Percentiles rank a stretch among this genome's conserved stretches.
phyloP scores from a whole-genome alignment of 306 rosid species.

The Erythrophleum fordii region DNA sequence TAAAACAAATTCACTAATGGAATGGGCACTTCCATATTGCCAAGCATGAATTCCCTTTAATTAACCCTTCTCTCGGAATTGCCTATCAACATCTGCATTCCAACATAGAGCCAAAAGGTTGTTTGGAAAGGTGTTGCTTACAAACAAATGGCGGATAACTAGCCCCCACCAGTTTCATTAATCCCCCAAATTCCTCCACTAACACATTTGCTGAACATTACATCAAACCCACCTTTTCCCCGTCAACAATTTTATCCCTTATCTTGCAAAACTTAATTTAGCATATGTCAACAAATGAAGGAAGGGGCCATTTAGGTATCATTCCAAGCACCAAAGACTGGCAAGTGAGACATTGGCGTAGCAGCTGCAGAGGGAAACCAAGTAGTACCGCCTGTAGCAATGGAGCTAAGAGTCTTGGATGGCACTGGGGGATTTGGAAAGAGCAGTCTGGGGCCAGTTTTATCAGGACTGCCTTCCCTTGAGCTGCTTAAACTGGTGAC shows the following conservation, averaged over 20 bases:
- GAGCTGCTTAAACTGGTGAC: constrained; percentile 81
- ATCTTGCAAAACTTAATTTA: constrained; percentile 42
- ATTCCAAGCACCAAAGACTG: constrained; percentile 80
- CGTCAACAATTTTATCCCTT: constrained; percentile 5
- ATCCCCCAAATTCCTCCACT: constrained; percentile 49
- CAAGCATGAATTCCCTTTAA: constrained; percentile 32
- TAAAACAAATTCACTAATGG: constrained; percentile 54
- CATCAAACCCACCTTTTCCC: not conserved
- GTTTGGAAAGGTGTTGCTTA: constrained; percentile 45
- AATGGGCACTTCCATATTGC: constrained; percentile 45
- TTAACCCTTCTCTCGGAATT: constrained; percentile 45
- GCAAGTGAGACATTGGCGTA: constrained; percentile 68
- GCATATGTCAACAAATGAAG: constrained; percentile 28
- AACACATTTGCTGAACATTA: not conserved
- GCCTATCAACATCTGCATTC: constrained; percentile 29
- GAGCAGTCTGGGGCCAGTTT: constrained; percentile 48
- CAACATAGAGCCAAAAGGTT: constrained; percentile 56
- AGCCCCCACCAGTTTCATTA: constrained; percentile 50
- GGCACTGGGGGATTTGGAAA: constrained; percentile 59
- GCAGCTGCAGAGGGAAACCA: constrained; percentile 73
- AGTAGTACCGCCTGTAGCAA: constrained; percentile 43
- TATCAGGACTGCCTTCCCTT: constrained; percentile 81
- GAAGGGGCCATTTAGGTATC: constrained; percentile 45
- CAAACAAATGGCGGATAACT: constrained; percentile 44
- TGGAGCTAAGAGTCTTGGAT: constrained; percentile 47